Percentiles rank a stretch among this genome's conserved stretches.
phyloP scores from a whole-genome alignment of 768 basidiomycete genomes.

The Psilocybe sp. region DNA sequence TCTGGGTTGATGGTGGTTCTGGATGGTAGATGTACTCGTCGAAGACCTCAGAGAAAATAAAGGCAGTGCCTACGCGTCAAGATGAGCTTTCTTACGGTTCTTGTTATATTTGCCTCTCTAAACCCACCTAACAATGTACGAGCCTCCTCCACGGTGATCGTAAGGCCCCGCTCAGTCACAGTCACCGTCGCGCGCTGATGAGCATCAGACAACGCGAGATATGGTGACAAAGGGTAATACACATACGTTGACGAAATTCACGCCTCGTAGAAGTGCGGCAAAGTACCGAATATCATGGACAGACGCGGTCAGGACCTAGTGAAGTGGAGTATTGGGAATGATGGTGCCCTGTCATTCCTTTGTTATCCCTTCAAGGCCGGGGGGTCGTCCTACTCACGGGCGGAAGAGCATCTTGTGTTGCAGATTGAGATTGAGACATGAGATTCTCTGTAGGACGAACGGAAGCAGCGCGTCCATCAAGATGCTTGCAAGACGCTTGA shows the following conservation, averaged over 20 bases:
- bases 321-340: slow-evolving; percentile 1
- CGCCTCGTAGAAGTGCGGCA: slow-evolving; percentile 72
- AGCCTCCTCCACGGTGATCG: slow-evolving; percentile 83
- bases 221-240: background rate
- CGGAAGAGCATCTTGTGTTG: slow-evolving; percentile 9
- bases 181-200: slow-evolving; percentile 70
- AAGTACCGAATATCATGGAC: slow-evolving; percentile 84
- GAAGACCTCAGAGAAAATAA: slow-evolving; percentile 75
- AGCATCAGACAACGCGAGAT: background rate
- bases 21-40: slow-evolving; percentile 72
- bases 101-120: too few relatives aligned
- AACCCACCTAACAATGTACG: slow-evolving; percentile 71
- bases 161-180: slow-evolving; percentile 67
- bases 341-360: slow-evolving; percentile 9
- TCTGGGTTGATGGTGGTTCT: slow-evolving; percentile 20
- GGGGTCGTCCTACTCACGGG: slow-evolving; percentile 16
- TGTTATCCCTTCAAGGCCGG: background rate
- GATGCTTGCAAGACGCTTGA: too few relatives aligned
- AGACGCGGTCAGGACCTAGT: slow-evolving; percentile 63
- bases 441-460: too few relatives aligned
- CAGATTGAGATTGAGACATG: too few relatives aligned
- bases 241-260: slow-evolving; percentile 78
- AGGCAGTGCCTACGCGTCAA: slow-evolving; percentile 66
- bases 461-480: too few relatives aligned
- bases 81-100: too few relatives aligned